phyloP scores from a whole-genome alignment of 2,329 filamentous ascomycete genomes.

The Aspergillus sojae region DNA sequence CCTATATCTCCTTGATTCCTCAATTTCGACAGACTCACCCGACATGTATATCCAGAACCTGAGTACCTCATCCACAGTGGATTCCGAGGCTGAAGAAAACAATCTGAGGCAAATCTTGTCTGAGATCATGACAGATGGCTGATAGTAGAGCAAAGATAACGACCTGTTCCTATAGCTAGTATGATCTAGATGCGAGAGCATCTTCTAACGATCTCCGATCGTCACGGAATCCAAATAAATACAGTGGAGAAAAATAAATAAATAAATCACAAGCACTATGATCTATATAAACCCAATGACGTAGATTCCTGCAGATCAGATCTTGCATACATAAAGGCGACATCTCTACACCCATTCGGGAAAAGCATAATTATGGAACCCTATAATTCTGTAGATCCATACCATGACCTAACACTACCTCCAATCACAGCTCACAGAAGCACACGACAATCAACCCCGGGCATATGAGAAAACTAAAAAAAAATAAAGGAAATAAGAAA shows the following conservation, averaged over 20 bases:
- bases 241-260: background rate
- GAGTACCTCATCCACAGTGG: background rate
- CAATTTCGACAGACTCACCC: conserved; percentile 15
- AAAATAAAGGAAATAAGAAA: background rate
- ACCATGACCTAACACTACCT: background rate
- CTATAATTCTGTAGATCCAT: background rate
- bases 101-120: conserved; percentile 16
- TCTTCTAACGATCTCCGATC: background rate
- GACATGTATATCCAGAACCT: conserved; percentile 19
- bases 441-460: no score
- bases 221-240: background rate
- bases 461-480: background rate
- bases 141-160: conserved; percentile 20
- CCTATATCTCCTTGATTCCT: conserved; percentile 15
- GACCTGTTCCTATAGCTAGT: conserved; percentile 12
- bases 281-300: background rate
- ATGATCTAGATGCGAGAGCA: conserved; percentile 1
- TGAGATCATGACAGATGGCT: conserved; percentile 15
- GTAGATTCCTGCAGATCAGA: conserved; percentile 3
- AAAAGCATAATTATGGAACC: background rate
- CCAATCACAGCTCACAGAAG: background rate
- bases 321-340: background rate
- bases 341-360: background rate
- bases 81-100: conserved; percentile 12
- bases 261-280: background rate